phyloP scores from a whole-genome alignment of 2,329 filamentous ascomycete species.

The Rhytidhysteron rufulum region DNA sequence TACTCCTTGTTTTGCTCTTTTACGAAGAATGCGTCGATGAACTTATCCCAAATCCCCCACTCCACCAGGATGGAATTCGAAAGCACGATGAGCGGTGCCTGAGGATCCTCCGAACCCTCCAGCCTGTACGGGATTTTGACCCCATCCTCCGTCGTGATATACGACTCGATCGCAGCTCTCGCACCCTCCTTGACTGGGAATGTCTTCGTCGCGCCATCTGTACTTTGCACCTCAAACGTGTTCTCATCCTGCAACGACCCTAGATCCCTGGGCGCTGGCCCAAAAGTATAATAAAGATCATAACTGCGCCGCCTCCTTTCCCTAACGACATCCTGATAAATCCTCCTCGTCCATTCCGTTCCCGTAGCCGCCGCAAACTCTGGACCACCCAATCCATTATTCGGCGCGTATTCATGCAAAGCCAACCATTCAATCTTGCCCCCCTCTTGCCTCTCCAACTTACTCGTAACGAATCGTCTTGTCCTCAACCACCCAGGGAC shows the following conservation, averaged over 20 bases:
- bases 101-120: constrained; percentile 64
- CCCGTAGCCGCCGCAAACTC: constrained; percentile 61
- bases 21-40: constrained; percentile 58
- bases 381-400: constrained; percentile 63
- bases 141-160: constrained; percentile 64
- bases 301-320: constrained; percentile 59
- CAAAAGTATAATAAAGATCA: constrained; percentile 75
- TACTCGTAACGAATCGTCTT: constrained; percentile 64
- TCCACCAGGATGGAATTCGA: constrained; percentile 78
- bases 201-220: constrained; percentile 56
- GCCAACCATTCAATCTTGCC: constrained; percentile 54
- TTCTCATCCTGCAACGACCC: constrained; percentile 50
- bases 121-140: constrained; percentile 69
- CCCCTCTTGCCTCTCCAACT: constrained; percentile 44
- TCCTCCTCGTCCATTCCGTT: constrained; percentile 59
- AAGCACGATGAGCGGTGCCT: constrained; percentile 70
- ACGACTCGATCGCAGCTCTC: constrained; percentile 57
- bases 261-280: constrained; percentile 68
- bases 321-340: constrained; percentile 58
- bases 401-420: constrained; percentile 67
- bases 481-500: constrained; percentile 77
- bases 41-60: constrained; percentile 74
- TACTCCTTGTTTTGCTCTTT: constrained; percentile 58
- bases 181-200: constrained; percentile 39
- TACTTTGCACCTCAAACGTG: constrained; percentile 45